phyloP scores from a whole-genome alignment of 2,329 filamentous ascomycete genomes.

The Lecanosticta acicola region DNA sequence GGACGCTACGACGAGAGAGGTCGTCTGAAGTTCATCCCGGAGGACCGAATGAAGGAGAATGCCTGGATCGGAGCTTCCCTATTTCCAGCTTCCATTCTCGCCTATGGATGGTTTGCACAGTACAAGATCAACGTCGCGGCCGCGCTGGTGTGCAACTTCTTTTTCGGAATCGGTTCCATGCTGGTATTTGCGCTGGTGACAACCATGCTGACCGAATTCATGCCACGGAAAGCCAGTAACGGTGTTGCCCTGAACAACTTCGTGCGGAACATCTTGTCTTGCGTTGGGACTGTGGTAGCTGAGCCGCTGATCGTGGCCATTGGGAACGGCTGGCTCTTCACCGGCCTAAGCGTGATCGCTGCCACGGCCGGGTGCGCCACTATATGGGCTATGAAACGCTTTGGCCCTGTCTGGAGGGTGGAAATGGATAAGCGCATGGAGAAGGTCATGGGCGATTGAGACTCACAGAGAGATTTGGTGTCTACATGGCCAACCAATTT shows the following conservation, averaged over 20 bases:
- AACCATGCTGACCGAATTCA: conserved; percentile 81
- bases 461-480: too few species aligned
- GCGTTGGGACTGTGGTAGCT: conserved; percentile 63
- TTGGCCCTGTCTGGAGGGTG: conserved; percentile 29
- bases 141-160: conserved; percentile 34
- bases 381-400: conserved; percentile 33
- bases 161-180: conserved; percentile 72
- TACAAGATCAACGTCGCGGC: conserved; percentile 46
- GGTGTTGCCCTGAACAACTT: conserved; percentile 81
- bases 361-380: conserved; percentile 24
- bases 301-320: conserved; percentile 65
- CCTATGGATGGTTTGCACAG: conserved; percentile 70
- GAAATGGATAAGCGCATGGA: conserved; percentile 29
- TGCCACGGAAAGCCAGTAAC: conserved; percentile 63
- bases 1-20: conserved; percentile 63
- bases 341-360: conserved; percentile 40
- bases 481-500: too few species aligned
- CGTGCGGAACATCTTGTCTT: conserved; percentile 70
- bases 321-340: conserved; percentile 72
- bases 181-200: conserved; percentile 67
- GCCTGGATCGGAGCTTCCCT: conserved; percentile 67
- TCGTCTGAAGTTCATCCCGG: conserved; percentile 62
- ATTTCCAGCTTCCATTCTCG: conserved; percentile 64
- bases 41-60: conserved; percentile 79
- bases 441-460: conserved; percentile 25